Evolutionary conservation across 2,329 filamentous ascomycete genomes (phyloP), one percentile per base, ranked within the genome.

Genomic region (Colletotrichum karsti): DNA sequence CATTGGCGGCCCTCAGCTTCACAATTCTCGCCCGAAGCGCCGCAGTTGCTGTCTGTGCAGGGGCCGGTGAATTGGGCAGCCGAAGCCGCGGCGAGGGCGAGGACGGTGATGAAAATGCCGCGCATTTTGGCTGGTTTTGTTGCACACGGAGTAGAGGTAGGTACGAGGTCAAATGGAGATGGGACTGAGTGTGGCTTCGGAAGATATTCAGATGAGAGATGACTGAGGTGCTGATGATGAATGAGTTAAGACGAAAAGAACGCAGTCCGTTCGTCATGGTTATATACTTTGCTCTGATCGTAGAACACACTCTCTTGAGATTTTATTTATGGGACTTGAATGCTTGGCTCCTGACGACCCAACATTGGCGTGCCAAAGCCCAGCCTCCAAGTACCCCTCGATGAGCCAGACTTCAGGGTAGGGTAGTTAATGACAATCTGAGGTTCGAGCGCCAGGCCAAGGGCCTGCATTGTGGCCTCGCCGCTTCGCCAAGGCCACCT

Each of bases 1-100:
- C 65, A 68, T 12, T 68, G 60, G 20, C 53, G 65, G 15, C 65
- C 65, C n/a, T 68, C 51, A 18, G 20, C 46, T 18, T 68, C 46
- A 53, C 65, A 68, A 46, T 68, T 50, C 18, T 64, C 53, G 20
- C 65, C 54, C 26, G 37, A 26, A n/a, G 24, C 24, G 37, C 65
- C 65, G 37, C 65, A 68, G 65, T 63, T 63, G 46, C 10, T 24
- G 33, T 68, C 60, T 24, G 13, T 54, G 46, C 65, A 68, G 18
- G 65, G 60, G 6, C 65, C 65, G 15, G 60, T 68, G 39, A 33
- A 68, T 15, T 51, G 60, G 5, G 64, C 65, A 13, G 28, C 20
- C 8, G 60, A 54, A 24, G 9, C 46, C 18, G 60, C 60, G 37
- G 54, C 46, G 51, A 68, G 24, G 22, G 60, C 53, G 37, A 68